A percentile compares a stretch with the other conserved stretches of the same genome.
phyloP scores from a whole-genome alignment of 1,284 basidiomycete genomes.

The Puccinia polysora region DNA sequence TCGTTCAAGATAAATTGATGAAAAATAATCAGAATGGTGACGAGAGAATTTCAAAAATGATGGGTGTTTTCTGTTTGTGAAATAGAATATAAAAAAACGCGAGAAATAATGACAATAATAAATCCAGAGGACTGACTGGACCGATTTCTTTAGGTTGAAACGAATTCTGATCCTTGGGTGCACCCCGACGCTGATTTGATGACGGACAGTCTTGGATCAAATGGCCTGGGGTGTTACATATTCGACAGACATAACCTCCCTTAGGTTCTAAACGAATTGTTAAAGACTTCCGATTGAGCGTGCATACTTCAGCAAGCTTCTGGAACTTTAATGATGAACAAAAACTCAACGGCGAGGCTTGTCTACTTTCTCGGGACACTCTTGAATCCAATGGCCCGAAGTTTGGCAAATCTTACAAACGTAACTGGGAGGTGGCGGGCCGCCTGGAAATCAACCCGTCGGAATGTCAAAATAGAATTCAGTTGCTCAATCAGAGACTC shows the following conservation, averaged over 20 bases:
- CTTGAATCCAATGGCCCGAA: slow-evolving; percentile 51
- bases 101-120: not conserved
- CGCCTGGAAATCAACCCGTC: not conserved
- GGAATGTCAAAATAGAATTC: no score
- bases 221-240: slow-evolving; percentile 76
- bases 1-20: not conserved
- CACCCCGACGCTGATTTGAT: slow-evolving; percentile 57
- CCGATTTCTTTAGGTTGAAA: slow-evolving; percentile 71
- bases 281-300: slow-evolving; percentile 1
- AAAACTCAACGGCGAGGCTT: slow-evolving; percentile 45
- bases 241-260: slow-evolving; percentile 77
- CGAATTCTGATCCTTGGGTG: slow-evolving; percentile 54
- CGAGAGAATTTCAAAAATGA: not conserved
- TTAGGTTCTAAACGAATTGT: slow-evolving; percentile 58
- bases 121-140: slow-evolving; percentile 58
- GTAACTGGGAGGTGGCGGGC: slow-evolving; percentile 64
- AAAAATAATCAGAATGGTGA: not conserved
- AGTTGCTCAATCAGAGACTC: not conserved
- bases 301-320: no score
- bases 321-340: not conserved
- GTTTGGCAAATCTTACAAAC: slow-evolving; percentile 75
- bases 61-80: not conserved
- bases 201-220: slow-evolving; percentile 77
- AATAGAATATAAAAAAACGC: not conserved
- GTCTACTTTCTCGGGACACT: slow-evolving; percentile 44